A percentile compares a stretch with the other conserved stretches of the same genome.
Conservation (phyloP, 306 rosid species). For the Prunus kanzakura region DNA sequence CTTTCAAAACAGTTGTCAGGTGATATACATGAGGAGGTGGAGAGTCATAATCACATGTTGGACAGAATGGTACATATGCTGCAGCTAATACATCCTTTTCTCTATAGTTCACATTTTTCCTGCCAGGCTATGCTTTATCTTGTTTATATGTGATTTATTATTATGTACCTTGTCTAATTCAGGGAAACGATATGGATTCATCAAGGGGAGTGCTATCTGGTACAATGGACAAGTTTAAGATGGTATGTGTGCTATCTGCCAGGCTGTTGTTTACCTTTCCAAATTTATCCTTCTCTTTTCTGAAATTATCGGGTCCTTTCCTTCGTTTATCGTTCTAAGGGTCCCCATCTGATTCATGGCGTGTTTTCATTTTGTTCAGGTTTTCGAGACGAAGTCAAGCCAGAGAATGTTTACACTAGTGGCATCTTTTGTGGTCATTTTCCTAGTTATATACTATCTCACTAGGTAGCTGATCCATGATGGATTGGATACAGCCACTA, state of each 20-base stretch:
- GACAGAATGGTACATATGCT: slow-evolving; percentile 70
- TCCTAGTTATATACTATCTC: slow-evolving; percentile 81
- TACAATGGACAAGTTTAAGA: slow-evolving; percentile 92
- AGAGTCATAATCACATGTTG: slow-evolving; percentile 77
- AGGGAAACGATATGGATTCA: slow-evolving; percentile 96
- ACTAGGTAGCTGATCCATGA: slow-evolving; percentile 41
- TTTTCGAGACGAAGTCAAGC: slow-evolving; percentile 91
- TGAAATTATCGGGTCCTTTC: background rate
- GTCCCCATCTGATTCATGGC: slow-evolving; percentile 5
- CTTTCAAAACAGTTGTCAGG: slow-evolving; percentile 79
- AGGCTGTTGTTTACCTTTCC: slow-evolving; percentile 4
- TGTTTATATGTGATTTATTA: background rate
- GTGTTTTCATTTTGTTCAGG: slow-evolving; percentile 43
- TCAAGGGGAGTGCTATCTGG: slow-evolving; percentile 92
- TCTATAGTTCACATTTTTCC: background rate
- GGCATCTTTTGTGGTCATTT: slow-evolving; percentile 75
- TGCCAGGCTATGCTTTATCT: background rate
- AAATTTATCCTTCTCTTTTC: background rate
- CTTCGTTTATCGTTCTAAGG: slow-evolving; percentile 6
- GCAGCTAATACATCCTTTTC: slow-evolving; percentile 8
- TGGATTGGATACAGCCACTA: slow-evolving; percentile 17
- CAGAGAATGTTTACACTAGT: slow-evolving; percentile 83
- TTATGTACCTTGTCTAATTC: slow-evolving; percentile 4
- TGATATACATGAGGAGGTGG: slow-evolving; percentile 93
- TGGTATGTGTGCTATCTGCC: slow-evolving; percentile 39